phyloP scores from a whole-genome alignment of 768 basidiomycete genomes.

The Rhizopogon rudus region DNA sequence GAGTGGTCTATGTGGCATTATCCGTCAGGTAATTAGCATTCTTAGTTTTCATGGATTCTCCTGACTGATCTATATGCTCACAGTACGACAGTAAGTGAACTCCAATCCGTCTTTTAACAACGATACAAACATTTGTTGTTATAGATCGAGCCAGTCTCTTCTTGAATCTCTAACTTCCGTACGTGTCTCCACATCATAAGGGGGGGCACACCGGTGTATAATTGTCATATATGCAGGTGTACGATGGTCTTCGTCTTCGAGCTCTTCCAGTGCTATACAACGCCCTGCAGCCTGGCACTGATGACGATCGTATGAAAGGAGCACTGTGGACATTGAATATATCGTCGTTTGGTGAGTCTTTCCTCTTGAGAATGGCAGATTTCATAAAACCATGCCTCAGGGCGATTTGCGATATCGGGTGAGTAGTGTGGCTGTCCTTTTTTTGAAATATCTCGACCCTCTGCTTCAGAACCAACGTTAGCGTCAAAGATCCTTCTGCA shows the following conservation, averaged over 20 bases:
- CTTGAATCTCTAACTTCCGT: constrained; percentile 25
- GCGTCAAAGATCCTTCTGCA: constrained; percentile 52
- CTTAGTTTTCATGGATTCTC: not conserved
- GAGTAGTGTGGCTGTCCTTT: constrained; percentile 4
- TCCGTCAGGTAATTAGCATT: constrained; percentile 34
- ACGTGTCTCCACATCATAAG: not conserved
- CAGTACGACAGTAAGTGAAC: constrained; percentile 26
- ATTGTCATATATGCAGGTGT: constrained; percentile 36
- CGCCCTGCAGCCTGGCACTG: constrained; percentile 60
- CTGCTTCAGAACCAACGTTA: constrained; percentile 53
- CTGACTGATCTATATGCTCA: not conserved
- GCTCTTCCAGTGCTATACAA: constrained; percentile 54
- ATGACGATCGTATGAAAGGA: constrained; percentile 92
- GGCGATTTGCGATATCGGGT: constrained; percentile 40
- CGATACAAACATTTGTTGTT: constrained; percentile 1
- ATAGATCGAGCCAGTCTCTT: constrained; percentile 34
- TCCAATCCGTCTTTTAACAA: not conserved
- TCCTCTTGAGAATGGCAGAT: not conserved
- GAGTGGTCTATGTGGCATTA: constrained; percentile 81
- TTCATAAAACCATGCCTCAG: constrained; percentile 15
- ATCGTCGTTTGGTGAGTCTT: constrained; percentile 48
- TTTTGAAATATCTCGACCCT: not conserved
- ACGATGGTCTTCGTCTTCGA: constrained; percentile 66
- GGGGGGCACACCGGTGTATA: not conserved
- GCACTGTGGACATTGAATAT: constrained; percentile 75